Conservation (phyloP, 306 rosid species). For the Malus orientalis region DNA sequence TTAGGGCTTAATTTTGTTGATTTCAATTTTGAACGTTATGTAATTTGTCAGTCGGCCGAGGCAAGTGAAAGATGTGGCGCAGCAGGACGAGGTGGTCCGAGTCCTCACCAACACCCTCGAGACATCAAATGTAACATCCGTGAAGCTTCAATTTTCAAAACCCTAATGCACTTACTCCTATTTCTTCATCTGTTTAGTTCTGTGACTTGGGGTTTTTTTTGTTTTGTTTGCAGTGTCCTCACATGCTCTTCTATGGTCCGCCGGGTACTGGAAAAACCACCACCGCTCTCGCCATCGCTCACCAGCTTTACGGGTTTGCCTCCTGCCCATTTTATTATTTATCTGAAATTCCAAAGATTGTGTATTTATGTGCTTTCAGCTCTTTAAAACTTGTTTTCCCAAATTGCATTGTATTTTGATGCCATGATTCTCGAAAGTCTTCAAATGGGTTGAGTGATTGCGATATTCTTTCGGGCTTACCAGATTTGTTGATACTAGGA, state of each 20-base stretch:
- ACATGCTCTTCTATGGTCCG: constrained; percentile 95
- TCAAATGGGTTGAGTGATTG: not conserved
- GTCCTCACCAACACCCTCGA: constrained; percentile 88
- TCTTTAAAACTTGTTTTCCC: not conserved
- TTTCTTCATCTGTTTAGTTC: not conserved
- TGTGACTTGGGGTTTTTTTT: not conserved
- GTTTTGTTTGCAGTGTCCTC: constrained; percentile 55
- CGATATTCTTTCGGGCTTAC: not conserved
- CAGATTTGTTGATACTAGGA: not conserved
- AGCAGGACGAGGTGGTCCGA: constrained; percentile 92
- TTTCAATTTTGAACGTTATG: not conserved
- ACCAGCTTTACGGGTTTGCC: constrained; percentile 69
- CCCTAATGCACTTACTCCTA: not conserved
- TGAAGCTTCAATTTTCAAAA: not conserved
- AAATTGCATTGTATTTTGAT: not conserved
- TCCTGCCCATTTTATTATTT: not conserved
- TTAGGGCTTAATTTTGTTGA: not conserved
- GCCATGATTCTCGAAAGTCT: too few species aligned
- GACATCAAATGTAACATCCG: constrained; percentile 53
- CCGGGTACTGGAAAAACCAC: constrained; percentile 97
- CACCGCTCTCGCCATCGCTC: constrained; percentile 85
- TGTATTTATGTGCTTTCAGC: not conserved
- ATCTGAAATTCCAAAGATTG: not conserved
- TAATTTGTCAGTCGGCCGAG: constrained; percentile 62
- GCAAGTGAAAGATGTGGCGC: constrained; percentile 88